phyloP scores from a whole-genome alignment of 108 stramenopile genomes.

The Licmophora abbreviata region DNA sequence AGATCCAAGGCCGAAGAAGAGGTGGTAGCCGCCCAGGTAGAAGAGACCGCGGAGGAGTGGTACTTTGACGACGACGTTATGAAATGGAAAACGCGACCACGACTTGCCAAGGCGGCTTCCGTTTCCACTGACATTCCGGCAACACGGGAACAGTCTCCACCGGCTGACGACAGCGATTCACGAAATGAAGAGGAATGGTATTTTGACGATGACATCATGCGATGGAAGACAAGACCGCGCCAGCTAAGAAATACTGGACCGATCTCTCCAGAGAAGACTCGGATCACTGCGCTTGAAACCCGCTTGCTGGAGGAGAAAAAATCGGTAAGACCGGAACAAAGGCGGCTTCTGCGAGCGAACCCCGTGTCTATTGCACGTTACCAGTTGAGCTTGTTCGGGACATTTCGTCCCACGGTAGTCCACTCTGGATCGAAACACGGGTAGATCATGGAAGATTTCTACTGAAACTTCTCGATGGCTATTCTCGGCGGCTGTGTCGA shows the following conservation, averaged over 20 bases:
- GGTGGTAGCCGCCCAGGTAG: neutral
- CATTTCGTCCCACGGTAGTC: too few relatives aligned
- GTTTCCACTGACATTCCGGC: neutral
- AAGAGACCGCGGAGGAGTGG: constrained; percentile 2
- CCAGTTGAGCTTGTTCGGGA: too few relatives aligned
- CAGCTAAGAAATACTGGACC: too few relatives aligned
- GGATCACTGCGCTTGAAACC: neutral
- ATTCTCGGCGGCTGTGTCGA: neutral
- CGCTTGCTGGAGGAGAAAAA: neutral
- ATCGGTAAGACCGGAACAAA: too few relatives aligned
- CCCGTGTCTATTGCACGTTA: too few relatives aligned
- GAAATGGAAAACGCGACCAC: constrained; percentile 6
- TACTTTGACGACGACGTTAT: constrained; percentile 11
- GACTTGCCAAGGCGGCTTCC: neutral
- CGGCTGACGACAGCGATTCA: too few relatives aligned
- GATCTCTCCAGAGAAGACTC: neutral
- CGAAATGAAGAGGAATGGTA: constrained; percentile 2
- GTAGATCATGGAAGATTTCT: too few relatives aligned
- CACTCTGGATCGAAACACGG: too few relatives aligned
- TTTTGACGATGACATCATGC: constrained; percentile 11
- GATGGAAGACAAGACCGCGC: constrained; percentile 7
- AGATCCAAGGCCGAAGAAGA: neutral
- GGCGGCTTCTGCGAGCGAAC: too few relatives aligned
- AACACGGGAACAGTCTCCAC: too few relatives aligned
- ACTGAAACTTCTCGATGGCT: too few relatives aligned